Percentiles rank a stretch among this genome's conserved stretches.
Evolutionary conservation across 768 basidiomycete species (phyloP).

Genomic region (Grammothele lineata): DNA sequence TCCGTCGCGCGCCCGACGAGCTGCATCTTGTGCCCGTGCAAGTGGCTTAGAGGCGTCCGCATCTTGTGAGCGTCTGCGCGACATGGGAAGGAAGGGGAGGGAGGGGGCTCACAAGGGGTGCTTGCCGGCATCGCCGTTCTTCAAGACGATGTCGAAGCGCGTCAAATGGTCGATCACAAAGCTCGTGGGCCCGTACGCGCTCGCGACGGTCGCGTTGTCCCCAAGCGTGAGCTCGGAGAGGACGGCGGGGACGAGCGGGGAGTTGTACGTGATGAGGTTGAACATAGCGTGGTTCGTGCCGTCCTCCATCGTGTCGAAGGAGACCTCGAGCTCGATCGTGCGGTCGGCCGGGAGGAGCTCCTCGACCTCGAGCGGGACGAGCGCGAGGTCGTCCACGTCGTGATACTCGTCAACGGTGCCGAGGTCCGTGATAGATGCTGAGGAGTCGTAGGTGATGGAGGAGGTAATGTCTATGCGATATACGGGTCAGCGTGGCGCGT

Average conservation of each 20-base stretch:
- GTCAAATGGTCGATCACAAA: constrained; percentile 73
- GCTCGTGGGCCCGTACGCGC: constrained; percentile 77
- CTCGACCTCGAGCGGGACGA: constrained; percentile 57
- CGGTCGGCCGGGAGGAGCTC: constrained; percentile 49
- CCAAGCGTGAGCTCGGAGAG: constrained; percentile 78
- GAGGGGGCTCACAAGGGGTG: constrained; percentile 71
- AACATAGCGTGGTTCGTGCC: constrained; percentile 84
- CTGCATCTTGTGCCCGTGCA: constrained; percentile 87
- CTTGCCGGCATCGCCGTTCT: constrained; percentile 67
- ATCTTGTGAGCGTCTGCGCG: background rate
- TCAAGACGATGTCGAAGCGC: constrained; percentile 72
- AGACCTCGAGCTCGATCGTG: constrained; percentile 65
- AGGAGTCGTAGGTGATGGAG: constrained; percentile 68
- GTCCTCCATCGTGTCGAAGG: constrained; percentile 82
- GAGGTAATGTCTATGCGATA: constrained; percentile 73
- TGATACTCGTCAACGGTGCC: constrained; percentile 54
- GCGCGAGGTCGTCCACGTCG: constrained; percentile 59
- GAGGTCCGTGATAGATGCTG: constrained; percentile 46
- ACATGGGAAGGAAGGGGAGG: constrained; percentile 9
- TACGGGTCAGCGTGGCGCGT: too few species aligned
- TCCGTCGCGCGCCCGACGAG: constrained; percentile 70
- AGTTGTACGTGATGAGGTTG: constrained; percentile 61
- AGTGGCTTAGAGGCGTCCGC: constrained; percentile 73
- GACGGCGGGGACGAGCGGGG: constrained; percentile 69
- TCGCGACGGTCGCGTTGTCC: constrained; percentile 54